Base-by-base conservation (phyloP, 1,284 basidiomycete genomes). In the Athelia psychrophila region DNA sequence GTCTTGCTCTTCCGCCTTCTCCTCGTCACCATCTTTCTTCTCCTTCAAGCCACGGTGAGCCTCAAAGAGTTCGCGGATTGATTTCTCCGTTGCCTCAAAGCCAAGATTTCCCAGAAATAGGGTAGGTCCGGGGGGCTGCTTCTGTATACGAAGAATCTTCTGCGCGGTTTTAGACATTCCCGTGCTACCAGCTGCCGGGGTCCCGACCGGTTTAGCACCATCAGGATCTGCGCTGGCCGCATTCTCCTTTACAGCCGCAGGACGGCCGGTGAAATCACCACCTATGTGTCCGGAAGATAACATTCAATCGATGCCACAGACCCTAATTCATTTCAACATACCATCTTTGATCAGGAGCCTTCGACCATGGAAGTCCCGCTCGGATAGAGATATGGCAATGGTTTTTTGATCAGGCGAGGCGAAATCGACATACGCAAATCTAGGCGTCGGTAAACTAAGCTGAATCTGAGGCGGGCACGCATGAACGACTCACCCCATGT, bases 381-480 rank as follows among this genome's bases (percentile, higher is more conserved):
- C 96, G 9, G 91, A 92, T 44, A 91, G 74, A 0, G 84, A 77
- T 53, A 98, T 86, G 19, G 93, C 95, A 33, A 81, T 72, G 1
- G 69, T 67, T 62, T 95, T 91, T 18, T 82, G 84, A 27, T 92
- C 91, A 1, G 80, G 74, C 2, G 86, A 86, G 2, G 85, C 81
- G 66, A 99, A 95, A 72, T 99, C 96, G 54, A 98, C 86, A 72
- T 98, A 98, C 23, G 95, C 96, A 67, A 95, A 99, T 33, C 95
- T 98, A 60, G 10, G 18, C 44, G 40, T 16, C 50, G 46, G 46
- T 48, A 8, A 47, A 20, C 9, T n/a, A n/a, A n/a, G n/a, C n/a
- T n/a, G n/a, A n/a, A n/a, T n/a, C n/a, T n/a, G n/a, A n/a, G 44
- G 16, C 44, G 42, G 46, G 33, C 40, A 20, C 27, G 40, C 25